These are phyloP conservation scores for Hymenoscyphus fructigenus DNA, from an alignment of 2,329 filamentous ascomycete genomes.

Conservation along the genomic window DNA sequence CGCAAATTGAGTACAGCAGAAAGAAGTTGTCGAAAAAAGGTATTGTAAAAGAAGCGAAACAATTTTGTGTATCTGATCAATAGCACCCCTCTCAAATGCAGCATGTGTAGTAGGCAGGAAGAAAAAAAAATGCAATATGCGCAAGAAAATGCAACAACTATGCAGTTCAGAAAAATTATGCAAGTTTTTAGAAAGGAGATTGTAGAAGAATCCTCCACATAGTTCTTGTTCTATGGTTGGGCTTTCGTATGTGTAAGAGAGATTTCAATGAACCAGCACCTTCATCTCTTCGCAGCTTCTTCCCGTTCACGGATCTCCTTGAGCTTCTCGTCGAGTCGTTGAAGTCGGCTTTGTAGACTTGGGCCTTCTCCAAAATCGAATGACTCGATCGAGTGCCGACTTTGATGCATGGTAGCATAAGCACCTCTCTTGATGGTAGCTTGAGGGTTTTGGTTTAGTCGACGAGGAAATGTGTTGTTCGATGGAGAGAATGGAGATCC, in stretches of 20 bases:
- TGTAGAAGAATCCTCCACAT: background rate
- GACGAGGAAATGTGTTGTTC: constrained; percentile 62
- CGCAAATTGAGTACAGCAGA: background rate
- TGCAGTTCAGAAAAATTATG: background rate
- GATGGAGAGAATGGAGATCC: constrained; percentile 58
- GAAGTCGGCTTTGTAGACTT: constrained; percentile 30
- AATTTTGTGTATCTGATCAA: background rate
- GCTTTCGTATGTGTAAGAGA: background rate
- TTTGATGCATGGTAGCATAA: constrained; percentile 58
- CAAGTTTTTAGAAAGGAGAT: constrained; percentile 1
- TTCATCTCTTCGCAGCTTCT: constrained; percentile 16
- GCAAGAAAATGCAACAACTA: background rate
- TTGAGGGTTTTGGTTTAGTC: constrained; percentile 44
- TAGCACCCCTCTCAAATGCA: background rate
- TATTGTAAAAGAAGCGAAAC: background rate
- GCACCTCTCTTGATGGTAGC: constrained; percentile 42
- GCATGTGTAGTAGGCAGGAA: background rate
- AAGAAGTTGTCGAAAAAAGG: background rate
- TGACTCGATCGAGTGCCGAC: constrained; percentile 36
- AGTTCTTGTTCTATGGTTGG: background rate
- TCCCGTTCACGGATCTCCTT: constrained; percentile 33
- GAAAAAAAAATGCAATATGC: background rate
- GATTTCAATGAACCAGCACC: background rate
- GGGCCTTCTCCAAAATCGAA: constrained; percentile 34
- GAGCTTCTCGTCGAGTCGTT: constrained; percentile 30